Evolutionary conservation across 345 rosid species (phyloP), one percentile per base, ranked within the genome.

Genomic region (Hibiscus tridactylites): DNA sequence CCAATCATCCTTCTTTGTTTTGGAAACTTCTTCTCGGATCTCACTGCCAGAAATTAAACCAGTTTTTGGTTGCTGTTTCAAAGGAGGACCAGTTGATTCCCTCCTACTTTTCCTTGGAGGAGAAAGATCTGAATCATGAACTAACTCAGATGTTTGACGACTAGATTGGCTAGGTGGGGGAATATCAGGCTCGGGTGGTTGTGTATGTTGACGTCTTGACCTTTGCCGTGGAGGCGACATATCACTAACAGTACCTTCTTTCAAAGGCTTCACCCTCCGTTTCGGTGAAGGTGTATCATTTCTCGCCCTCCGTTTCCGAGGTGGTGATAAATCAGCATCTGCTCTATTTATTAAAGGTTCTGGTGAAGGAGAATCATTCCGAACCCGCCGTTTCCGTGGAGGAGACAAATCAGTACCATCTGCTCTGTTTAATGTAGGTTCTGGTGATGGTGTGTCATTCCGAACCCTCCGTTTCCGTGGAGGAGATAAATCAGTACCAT

Each of bases 1-100:
- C 57, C 59, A 52, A 69, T 87, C 94, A 33, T 87, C 88, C 71
- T 77, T 82, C 83, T 83, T 93, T 21, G 76, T 83, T 82, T 85
- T 82, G 61, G 85, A 77, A 81, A 85, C 82, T 79, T 87, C 95
- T 39, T 84, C 77, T 37, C 82, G 65, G 12, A 81, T 88, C 39
- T 88, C 98, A 65, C 73, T 79, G 64, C 95, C 95, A 75, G 85
- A 81, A 74, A 90, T 83, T 70, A 94, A 76, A 71, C 98, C 98
- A 35, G 90, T 84, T 77, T 83, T 86, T 53, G 71, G 80, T 63
- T 17, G 73, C 67, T 79, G 91, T 76, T 75, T 86, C 3, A 70
- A 73, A 65, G 72, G 78, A 50, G 81, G 65, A 74, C 65, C 79
- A 66, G 82, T 65, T 28, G 79, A 74, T 63, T 79, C 83, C 71